Conservation (phyloP, 768 basidiomycete species). For the Neoboletus subvelutipes region DNA sequence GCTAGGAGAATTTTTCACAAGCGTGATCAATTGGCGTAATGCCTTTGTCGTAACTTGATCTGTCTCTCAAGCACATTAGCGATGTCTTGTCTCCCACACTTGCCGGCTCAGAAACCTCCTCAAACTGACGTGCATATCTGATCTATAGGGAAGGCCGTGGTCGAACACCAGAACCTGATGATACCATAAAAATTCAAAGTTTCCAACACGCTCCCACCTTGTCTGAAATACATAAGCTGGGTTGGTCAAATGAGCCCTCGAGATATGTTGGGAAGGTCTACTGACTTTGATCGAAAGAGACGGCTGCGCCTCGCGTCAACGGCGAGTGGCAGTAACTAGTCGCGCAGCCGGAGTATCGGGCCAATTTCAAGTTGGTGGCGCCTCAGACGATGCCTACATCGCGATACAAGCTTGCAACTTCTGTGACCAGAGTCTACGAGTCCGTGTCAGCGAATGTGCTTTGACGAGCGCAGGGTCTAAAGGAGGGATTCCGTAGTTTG, state of each 20-base stretch:
- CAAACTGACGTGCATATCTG: neutral
- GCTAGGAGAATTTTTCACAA: neutral
- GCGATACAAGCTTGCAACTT: neutral
- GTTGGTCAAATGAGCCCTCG: neutral
- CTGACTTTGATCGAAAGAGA: neutral
- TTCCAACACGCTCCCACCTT: neutral
- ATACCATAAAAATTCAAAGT: neutral
- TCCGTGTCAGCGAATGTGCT: neutral
- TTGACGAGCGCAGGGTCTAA: too few relatives aligned
- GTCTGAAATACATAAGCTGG: neutral
- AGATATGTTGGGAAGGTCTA: neutral
- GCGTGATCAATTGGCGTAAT: neutral
- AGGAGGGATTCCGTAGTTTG: too few relatives aligned
- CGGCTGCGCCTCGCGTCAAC: neutral
- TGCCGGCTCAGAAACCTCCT: neutral
- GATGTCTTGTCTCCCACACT: neutral
- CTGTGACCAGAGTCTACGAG: neutral
- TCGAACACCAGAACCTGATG: neutral
- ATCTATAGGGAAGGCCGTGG: neutral
- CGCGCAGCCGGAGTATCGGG: neutral
- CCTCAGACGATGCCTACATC: neutral
- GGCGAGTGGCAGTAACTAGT: neutral
- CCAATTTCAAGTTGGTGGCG: neutral
- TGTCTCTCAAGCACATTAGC: neutral
- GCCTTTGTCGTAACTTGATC: neutral